Evolutionary conservation across 768 basidiomycete species (phyloP).

Genomic region (Panaeolus papilionaceus): DNA sequence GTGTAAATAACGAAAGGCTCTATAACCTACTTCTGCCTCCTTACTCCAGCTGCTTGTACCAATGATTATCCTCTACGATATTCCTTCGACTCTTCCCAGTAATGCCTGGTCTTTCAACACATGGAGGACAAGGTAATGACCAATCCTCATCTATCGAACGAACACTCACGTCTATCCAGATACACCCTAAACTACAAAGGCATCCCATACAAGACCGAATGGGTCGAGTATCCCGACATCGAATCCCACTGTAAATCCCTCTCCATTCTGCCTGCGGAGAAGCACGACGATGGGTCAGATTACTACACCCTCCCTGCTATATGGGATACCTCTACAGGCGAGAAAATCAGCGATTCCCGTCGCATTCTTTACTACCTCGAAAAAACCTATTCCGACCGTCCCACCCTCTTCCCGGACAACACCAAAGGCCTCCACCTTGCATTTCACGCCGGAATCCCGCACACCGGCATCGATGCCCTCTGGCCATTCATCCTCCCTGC

Average conservation of each 20-base stretch:
- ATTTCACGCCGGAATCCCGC: slow-evolving; percentile 33
- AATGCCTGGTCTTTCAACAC: slow-evolving; percentile 42
- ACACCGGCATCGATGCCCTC: slow-evolving; percentile 24
- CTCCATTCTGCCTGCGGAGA: slow-evolving; percentile 41
- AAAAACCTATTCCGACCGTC: slow-evolving; percentile 50
- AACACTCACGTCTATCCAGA: slow-evolving; percentile 20
- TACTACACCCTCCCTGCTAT: slow-evolving; percentile 58
- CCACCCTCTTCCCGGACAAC: slow-evolving; percentile 40
- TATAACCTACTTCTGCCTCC: too few relatives aligned
- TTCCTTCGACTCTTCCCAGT: slow-evolving; percentile 34
- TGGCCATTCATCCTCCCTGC: slow-evolving; percentile 28
- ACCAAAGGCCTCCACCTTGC: slow-evolving; percentile 45
- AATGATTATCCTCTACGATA: slow-evolving; percentile 41
- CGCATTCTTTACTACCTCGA: slow-evolving; percentile 59
- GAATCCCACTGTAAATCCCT: slow-evolving; percentile 38
- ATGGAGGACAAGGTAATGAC: slow-evolving; percentile 38
- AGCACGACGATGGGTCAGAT: slow-evolving; percentile 36
- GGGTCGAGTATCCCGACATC: slow-evolving; percentile 61
- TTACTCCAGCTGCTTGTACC: neutral
- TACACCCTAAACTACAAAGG: slow-evolving; percentile 44
- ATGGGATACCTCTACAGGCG: slow-evolving; percentile 48
- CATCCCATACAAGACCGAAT: slow-evolving; percentile 50
- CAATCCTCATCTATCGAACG: neutral
- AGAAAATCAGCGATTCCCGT: slow-evolving; percentile 46
- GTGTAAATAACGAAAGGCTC: too few relatives aligned